Conservation (phyloP, 805 yeast species). For the Metschnikowia baotianmanensis region DNA sequence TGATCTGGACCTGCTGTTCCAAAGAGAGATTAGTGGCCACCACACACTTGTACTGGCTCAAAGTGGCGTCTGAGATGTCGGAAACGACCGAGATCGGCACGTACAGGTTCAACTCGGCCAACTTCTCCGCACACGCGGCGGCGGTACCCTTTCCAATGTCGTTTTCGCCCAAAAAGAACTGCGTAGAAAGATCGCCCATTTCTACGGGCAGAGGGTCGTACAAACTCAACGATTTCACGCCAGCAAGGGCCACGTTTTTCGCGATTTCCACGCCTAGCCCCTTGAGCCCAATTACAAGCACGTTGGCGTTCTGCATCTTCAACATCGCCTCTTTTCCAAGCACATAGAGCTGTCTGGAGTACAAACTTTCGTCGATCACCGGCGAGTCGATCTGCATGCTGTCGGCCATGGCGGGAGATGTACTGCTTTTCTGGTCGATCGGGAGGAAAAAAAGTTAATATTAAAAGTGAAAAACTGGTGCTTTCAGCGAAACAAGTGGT, state of each 20-base stretch:
- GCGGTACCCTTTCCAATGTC: slow-evolving; percentile 85
- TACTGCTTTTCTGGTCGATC: too few species aligned
- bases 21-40: slow-evolving; percentile 78
- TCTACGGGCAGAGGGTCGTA: slow-evolving; percentile 75
- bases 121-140: slow-evolving; percentile 57
- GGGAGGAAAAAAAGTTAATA: too few species aligned
- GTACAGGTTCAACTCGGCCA: slow-evolving; percentile 83
- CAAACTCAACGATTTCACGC: slow-evolving; percentile 85
- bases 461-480: too few species aligned
- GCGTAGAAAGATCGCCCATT: slow-evolving; percentile 78
- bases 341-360: slow-evolving; percentile 95
- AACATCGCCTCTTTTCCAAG: slow-evolving; percentile 98
- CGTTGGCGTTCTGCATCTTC: slow-evolving; percentile 91
- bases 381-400: slow-evolving; percentile 45
- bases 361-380: slow-evolving; percentile 84
- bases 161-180: slow-evolving; percentile 68
- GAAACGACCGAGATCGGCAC: slow-evolving; percentile 76
- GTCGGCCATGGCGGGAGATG: slow-evolving; percentile 20
- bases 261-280: slow-evolving; percentile 97
- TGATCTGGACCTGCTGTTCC: slow-evolving; percentile 72
- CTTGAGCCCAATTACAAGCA: slow-evolving; percentile 83
- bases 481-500: too few species aligned
- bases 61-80: slow-evolving; percentile 51
- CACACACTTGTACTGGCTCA: slow-evolving; percentile 67
- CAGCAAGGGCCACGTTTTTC: slow-evolving; percentile 93